Evolutionary conservation across 176 grass and related monocot genomes (phyloP).

Genomic region (Lolium rigidum): DNA sequence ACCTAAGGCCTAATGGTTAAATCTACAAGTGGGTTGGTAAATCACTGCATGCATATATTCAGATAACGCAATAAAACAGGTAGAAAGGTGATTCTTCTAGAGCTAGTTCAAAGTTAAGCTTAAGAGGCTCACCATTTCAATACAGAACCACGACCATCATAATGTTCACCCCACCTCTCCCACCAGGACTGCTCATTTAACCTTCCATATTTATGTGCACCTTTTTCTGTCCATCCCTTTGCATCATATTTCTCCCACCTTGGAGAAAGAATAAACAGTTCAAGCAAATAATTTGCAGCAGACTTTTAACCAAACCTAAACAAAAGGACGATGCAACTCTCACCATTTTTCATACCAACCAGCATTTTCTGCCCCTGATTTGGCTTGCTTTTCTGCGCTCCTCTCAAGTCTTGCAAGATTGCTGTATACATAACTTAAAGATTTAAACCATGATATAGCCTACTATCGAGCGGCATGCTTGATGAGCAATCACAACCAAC

Average conservation of each 20-base stretch:
- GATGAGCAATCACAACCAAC: too few relatives aligned
- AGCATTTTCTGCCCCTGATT: slow-evolving; percentile 84
- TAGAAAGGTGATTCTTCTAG: background rate
- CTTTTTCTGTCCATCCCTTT: slow-evolving; percentile 98
- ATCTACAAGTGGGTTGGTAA: background rate
- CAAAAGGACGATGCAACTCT: slow-evolving; percentile 35
- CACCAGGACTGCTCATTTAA: slow-evolving; percentile 97
- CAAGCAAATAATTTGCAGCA: slow-evolving; percentile 14
- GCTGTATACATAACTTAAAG: slow-evolving; percentile 47
- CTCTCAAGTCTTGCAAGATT: slow-evolving; percentile 97
- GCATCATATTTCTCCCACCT: slow-evolving; percentile 99
- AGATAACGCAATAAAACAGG: background rate
- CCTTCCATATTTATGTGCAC: slow-evolving; percentile 96
- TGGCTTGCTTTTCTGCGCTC: slow-evolving; percentile 96
- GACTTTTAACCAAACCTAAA: slow-evolving; percentile 29
- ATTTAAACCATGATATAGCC: slow-evolving; percentile 12
- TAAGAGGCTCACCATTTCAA: slow-evolving; percentile 83
- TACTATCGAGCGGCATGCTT: too few relatives aligned
- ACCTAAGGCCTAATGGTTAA: background rate
- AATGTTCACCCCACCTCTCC: slow-evolving; percentile 98
- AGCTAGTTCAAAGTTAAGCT: background rate
- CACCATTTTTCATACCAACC: slow-evolving; percentile 99
- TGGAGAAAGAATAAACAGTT: slow-evolving; percentile 29
- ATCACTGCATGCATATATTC: background rate
- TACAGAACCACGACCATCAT: slow-evolving; percentile 89